These are phyloP conservation scores for Dichomitus squalens DNA, from an alignment of 1,284 basidiomycete genomes.

Conservation along the genomic window DNA sequence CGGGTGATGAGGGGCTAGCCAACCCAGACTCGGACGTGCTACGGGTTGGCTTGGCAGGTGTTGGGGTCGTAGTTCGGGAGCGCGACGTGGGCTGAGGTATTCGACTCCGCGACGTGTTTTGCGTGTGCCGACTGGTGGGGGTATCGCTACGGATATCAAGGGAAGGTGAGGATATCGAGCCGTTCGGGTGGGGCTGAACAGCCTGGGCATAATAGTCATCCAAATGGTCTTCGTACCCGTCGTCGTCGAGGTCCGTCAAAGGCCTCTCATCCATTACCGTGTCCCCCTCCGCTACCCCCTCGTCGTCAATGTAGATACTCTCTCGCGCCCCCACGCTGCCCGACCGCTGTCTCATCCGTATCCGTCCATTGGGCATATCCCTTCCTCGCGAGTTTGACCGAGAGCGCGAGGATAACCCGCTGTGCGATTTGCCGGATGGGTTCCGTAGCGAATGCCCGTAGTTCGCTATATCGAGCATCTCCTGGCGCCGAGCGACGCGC, in stretches of 20 bases:
- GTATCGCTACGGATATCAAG: conserved; percentile 22
- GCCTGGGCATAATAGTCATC: conserved; percentile 28
- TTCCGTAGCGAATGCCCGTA: conserved; percentile 58
- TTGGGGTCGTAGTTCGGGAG: conserved; percentile 18
- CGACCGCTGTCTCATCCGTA: conserved; percentile 42
- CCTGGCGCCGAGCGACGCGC: conserved; percentile 65
- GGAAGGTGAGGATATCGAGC: conserved; percentile 27
- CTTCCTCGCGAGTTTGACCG: conserved; percentile 32
- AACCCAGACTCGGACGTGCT: conserved; percentile 18
- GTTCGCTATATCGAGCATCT: conserved; percentile 83
- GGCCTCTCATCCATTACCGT: conserved; percentile 73
- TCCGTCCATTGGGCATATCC: conserved; percentile 15
- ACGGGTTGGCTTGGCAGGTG: conserved; percentile 19
- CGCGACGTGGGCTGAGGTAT: conserved; percentile 25
- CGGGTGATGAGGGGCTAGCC: conserved; percentile 17
- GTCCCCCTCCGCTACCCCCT: conserved; percentile 47
- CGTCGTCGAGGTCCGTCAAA: conserved; percentile 57
- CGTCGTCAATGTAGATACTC: conserved; percentile 67
- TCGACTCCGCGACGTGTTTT: conserved; percentile 22
- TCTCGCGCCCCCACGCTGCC: conserved; percentile 61
- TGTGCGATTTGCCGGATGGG: conserved; percentile 22
- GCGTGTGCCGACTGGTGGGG: conserved; percentile 18
- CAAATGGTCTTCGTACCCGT: conserved; percentile 32
- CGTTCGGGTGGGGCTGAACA: conserved; percentile 28
- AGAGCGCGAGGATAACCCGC: conserved; percentile 26